These are phyloP conservation scores for Yamadazyma sp. DNA, from an alignment of 805 yeast genomes.

Conservation along the genomic window DNA sequence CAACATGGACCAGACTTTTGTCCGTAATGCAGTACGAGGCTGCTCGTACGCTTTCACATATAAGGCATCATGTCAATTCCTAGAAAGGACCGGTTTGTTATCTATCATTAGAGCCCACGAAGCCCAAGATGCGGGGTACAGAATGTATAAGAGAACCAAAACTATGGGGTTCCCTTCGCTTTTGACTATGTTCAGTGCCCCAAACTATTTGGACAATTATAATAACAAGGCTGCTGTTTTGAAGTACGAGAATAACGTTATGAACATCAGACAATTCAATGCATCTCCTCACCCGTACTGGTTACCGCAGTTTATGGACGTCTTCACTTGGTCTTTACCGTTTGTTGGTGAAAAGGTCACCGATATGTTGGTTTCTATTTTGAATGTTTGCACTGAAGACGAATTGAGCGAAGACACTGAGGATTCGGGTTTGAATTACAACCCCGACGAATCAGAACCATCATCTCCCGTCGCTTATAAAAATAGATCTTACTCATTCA, in stretches of 20 bases:
- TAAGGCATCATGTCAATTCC: constrained; percentile 74
- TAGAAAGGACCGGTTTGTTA: constrained; percentile 73
- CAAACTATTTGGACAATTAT: constrained; percentile 88
- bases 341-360: constrained; percentile 96
- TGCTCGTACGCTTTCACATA: constrained; percentile 90
- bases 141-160: constrained; percentile 86
- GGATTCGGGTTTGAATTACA: constrained; percentile 32
- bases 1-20: constrained; percentile 46
- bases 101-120: constrained; percentile 95
- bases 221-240: constrained; percentile 94
- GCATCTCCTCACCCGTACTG: constrained; percentile 94
- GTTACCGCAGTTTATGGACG: constrained; percentile 96
- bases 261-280: constrained; percentile 95
- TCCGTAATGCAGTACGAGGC: constrained; percentile 77
- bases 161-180: constrained; percentile 87
- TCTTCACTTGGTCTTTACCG: constrained; percentile 95
- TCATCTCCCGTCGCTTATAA: constrained; percentile 17
- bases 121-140: constrained; percentile 95
- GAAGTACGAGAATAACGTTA: constrained; percentile 85
- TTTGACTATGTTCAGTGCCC: constrained; percentile 91
- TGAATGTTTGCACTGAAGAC: constrained; percentile 93
- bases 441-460: constrained; percentile 19
- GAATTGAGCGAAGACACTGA: constrained; percentile 79
- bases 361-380: constrained; percentile 84
- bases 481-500: constrained; percentile 8